Evolutionary conservation across 192 early-diverging fungal species (phyloP), one percentile per base, ranked within the genome.

Genomic region (Chytriomyces sp.): DNA sequence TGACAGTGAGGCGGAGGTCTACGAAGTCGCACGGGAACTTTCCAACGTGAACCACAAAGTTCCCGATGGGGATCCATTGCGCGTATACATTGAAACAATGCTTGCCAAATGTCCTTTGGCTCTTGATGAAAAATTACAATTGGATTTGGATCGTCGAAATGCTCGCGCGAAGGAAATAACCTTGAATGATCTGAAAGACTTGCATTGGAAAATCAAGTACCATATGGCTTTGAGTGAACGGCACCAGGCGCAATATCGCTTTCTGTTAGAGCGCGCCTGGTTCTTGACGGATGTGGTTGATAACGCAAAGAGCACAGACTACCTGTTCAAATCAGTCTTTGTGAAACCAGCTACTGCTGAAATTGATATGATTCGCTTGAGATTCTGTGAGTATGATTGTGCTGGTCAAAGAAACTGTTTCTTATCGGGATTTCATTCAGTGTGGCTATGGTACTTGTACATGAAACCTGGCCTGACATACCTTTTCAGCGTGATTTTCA

Each of bases 401-500:
- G 33, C 3, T 39, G 19, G 28, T 44, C 49, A 39, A 61, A 61
- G 14, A 64, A 22, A 19, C n/a, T 54, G n/a, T 57, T 37, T 57
- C 2, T 49, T 22, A 49, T 49, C 44, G 17, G 60, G 54, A 37
- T 28, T 26, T 36, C 26, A 57, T 61, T 14, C 38, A 69, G 88
- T 88, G 53, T 98, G 95, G 95, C 88, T 87, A 79, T 98, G 93
- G 93, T 90, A 91, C 75, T 73, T 94, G 39, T 83, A 77, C 56
- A 52, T 94, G n/a, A 84, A 89, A 12, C 93, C 93, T 5, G 55
- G 86, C 17, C 59, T 86, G 4, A 84, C 86, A 63, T 88, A 89
- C 10, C 61, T 70, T 0, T 64, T 92, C 28, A 77, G 91, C 5
- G 77, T 92, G 7, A 54, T 90, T 0, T 90, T 83, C 53, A 82